Evolutionary conservation across 768 basidiomycete genomes (phyloP), one percentile per base, ranked within the genome.

Genomic region (Porpolomopsis calyptriformis): DNA sequence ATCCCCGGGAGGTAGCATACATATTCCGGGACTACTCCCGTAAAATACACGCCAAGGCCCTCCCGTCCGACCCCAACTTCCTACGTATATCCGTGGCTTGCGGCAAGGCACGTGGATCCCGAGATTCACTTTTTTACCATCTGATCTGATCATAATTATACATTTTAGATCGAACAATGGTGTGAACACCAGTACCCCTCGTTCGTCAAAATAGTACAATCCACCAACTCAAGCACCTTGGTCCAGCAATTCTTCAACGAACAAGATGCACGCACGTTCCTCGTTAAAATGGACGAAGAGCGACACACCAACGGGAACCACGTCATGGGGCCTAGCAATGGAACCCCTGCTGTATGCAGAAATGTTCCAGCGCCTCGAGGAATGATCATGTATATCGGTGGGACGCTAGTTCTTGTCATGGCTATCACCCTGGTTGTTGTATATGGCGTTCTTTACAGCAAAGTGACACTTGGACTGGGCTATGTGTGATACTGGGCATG

Each of bases 121-220:
- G n/a, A n/a, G n/a, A n/a, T n/a, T n/a, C n/a, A n/a, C n/a, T 65
- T 12, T 22, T 16, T 14, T 25, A 12, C 3, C 3, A 47, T 34
- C 49, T 54, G 39, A 57, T 51, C 50, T 42, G 50, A 44, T 24
- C 22, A 16, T 12, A 8, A 40, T 51, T 48, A 52, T 24, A 7
- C 25, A 31, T 18, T 41, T 29, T 41, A 82, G 89, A 88, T 98
- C 60, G 93, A 97, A 55, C 78, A 82, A 64, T 98, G 94, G 94
- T 80, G 70, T 47, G 94, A 97, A 63, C 85, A 82, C 54, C 73
- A 93, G 62, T 99, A 88, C 67, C 94, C 94, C 2, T 88, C 91
- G 2, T 96, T 94, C 69, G 76, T 99, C 36, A 60, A 61, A 4
- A 52, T 75, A 54, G 40, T 51, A 48, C 39, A 56, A 49, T 45